These are phyloP conservation scores for Ligustrum vulgare DNA, from an alignment of 257 asterid genomes.

Conservation along the genomic window DNA sequence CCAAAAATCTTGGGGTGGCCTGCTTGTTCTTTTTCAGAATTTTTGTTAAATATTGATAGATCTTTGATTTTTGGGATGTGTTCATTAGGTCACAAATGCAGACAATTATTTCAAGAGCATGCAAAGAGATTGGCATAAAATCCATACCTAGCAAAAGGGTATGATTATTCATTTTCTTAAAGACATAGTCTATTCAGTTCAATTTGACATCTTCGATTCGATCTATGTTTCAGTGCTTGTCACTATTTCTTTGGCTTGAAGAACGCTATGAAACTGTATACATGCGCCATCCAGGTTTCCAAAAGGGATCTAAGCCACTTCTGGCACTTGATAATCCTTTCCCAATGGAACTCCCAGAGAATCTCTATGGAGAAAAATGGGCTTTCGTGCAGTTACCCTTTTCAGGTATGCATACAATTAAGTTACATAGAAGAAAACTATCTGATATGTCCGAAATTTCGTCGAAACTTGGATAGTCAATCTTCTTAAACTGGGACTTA, in stretches of 20 bases:
- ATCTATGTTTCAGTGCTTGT: slow-evolving; percentile 68
- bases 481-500: not conserved
- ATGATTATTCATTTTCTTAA: slow-evolving; percentile 17
- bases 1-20: too few species aligned
- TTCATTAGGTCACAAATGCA: slow-evolving; percentile 92
- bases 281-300: slow-evolving; percentile 84
- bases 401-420: slow-evolving; percentile 47
- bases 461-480: not conserved
- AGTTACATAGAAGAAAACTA: not conserved
- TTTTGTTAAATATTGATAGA: not conserved
- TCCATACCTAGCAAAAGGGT: slow-evolving; percentile 93
- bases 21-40: not conserved
- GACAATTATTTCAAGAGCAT: slow-evolving; percentile 89
- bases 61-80: not conserved
- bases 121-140: slow-evolving; percentile 79
- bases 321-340: slow-evolving; percentile 82
- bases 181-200: too few species aligned
- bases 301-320: slow-evolving; percentile 74
- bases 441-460: not conserved
- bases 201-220: not conserved
- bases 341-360: slow-evolving; percentile 91
- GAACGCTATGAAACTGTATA: slow-evolving; percentile 88
- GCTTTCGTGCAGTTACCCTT: slow-evolving; percentile 91
- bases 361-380: slow-evolving; percentile 88
- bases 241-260: slow-evolving; percentile 90